Base-by-base conservation (phyloP, 73 alveolate species). In the Tetrahymena elliotti region DNA sequence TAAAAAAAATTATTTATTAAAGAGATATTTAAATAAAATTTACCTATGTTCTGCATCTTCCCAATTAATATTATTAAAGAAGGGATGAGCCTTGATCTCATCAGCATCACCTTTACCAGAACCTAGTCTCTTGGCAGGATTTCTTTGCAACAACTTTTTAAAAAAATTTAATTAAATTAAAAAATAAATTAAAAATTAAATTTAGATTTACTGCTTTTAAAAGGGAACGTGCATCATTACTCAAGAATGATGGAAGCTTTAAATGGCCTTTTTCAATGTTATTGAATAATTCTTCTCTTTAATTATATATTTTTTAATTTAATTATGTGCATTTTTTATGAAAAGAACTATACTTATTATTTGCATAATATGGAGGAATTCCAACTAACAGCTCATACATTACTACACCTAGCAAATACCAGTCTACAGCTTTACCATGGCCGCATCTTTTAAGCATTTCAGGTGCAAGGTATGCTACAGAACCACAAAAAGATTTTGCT, bases 361-460 rank as follows among this genome's bases (percentile, higher is more conserved):
- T 96, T 8, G 99, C 97, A 96, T 97, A 98, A 96, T 98, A 98
- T 15, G 99, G 99, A 11, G 99, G 99, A 36, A 97, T 94, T 35
- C 99, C 99, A 52, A 97, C 98, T 54, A 98, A 96, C 98, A 98
- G 96, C 95, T 98, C 99, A 95, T 98, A 98, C 95, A 98, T 95
- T 31, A 98, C 97, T 36, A 98, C 99, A 22, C 99, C 99, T 92
- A 98, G 95, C 39, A 98, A 94, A 97, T 98, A 98, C 99, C 99
- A 98, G 93, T 98, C 99, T 10, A 98, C 99, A 1, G 99, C 98
- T 94, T 98, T 98, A 20, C 99, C 99, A 98, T 98, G 99, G 35
- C 99, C 99, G 33, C 95, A 38, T 94, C 99, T 96, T 93, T 97
- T 98, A 6, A 98, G 96, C 99, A 98, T 98, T 96, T 98, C 99